Evolutionary conservation across 495 filamentous ascomycete species (phyloP).

Genomic region (Letharia lupina): DNA sequence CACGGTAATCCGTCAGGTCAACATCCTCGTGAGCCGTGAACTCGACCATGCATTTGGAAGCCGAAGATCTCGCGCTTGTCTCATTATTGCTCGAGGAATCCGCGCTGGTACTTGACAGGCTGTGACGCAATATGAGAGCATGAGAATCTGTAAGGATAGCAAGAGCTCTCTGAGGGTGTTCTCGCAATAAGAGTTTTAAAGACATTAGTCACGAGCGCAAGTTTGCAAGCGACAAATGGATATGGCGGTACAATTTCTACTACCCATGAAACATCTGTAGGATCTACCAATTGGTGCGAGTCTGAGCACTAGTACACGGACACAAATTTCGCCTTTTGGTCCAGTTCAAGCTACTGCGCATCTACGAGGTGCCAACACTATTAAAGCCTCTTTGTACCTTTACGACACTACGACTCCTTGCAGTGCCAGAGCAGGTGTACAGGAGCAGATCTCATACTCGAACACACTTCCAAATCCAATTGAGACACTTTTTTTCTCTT

Average conservation of each 20-base stretch:
- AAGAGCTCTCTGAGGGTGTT: conserved; percentile 77
- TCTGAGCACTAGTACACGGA: not conserved
- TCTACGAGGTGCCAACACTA: not conserved
- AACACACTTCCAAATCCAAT: not conserved
- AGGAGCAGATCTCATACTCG: not conserved
- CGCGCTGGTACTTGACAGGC: conserved; percentile 44
- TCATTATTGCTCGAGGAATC: conserved; percentile 34
- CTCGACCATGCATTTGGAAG: conserved; percentile 77
- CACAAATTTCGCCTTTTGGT: not conserved
- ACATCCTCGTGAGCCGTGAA: conserved; percentile 57
- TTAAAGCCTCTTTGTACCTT: not conserved
- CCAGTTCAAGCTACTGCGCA: not conserved
- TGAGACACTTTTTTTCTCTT: not conserved
- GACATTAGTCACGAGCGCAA: conserved; percentile 18
- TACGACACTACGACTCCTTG: not conserved
- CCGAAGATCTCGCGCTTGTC: conserved; percentile 32
- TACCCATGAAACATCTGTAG: not conserved
- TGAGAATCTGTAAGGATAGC: conserved; percentile 70
- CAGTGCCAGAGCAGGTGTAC: not conserved
- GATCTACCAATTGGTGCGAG: not conserved
- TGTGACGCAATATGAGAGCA: conserved; percentile 76
- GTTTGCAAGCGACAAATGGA: not conserved
- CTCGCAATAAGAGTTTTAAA: conserved; percentile 34
- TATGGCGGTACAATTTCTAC: not conserved
- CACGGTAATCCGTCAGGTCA: conserved; percentile 64